These are phyloP conservation scores for Prunus salicina DNA, from an alignment of 306 rosid genomes.

Conservation along the genomic window DNA sequence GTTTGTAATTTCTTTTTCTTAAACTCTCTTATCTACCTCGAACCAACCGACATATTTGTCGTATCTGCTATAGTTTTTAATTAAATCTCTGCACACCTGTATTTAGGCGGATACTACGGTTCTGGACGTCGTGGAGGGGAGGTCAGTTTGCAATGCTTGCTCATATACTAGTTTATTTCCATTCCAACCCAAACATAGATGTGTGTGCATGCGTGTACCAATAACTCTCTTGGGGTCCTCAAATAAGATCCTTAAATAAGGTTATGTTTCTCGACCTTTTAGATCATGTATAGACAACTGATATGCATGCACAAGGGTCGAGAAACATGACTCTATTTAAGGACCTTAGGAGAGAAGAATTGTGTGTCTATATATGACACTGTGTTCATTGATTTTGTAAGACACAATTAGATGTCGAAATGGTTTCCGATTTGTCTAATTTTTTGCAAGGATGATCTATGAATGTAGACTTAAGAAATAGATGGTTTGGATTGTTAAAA, in stretches of 20 bases:
- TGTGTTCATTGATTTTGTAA: too few relatives aligned
- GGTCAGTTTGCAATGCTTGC: conserved; percentile 42
- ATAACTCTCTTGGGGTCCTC: background rate
- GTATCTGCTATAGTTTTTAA: background rate
- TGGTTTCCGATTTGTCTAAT: too few relatives aligned
- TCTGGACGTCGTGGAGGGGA: conserved; percentile 97
- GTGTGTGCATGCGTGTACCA: background rate
- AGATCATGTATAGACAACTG: background rate
- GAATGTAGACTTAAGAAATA: too few relatives aligned
- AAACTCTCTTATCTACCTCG: background rate
- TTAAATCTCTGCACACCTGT: conserved; percentile 18
- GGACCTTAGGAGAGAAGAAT: background rate
- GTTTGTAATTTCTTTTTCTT: conserved; percentile 37
- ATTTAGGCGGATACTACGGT: conserved; percentile 90
- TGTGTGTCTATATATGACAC: background rate
- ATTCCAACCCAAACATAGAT: background rate
- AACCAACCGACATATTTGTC: background rate
- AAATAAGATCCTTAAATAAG: background rate
- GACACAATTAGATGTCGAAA: too few relatives aligned
- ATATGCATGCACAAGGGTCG: background rate
- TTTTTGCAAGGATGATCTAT: too few relatives aligned
- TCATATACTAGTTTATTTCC: conserved; percentile 6
- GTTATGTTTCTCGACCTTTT: background rate
- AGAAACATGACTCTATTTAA: background rate
- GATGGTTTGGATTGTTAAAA: too few relatives aligned